These are phyloP conservation scores for Pseudomonodictys pantanalensis DNA, from an alignment of 495 filamentous ascomycete species.

Conservation along the genomic window DNA sequence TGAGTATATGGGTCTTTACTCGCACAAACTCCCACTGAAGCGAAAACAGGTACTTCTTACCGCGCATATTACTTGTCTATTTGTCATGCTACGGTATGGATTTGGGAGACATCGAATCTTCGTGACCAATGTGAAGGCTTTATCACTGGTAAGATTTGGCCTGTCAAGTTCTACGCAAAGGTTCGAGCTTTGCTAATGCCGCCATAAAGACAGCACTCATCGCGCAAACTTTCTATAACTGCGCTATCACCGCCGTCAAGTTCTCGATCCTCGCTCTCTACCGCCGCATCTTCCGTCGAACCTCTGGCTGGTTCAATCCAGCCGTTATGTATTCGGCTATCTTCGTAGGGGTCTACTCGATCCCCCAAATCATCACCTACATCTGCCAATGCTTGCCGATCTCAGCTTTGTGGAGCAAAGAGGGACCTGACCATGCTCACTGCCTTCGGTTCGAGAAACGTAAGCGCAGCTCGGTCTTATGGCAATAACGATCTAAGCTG, in stretches of 20 bases:
- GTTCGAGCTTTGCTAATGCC: too few species aligned
- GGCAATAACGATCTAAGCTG: background rate
- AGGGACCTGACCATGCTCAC: too few species aligned
- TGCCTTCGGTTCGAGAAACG: too few species aligned
- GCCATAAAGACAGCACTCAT: background rate
- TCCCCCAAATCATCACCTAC: conserved; percentile 29
- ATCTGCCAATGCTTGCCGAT: conserved; percentile 35
- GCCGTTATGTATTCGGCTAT: conserved; percentile 6
- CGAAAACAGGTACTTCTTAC: conserved; percentile 4
- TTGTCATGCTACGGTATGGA: background rate
- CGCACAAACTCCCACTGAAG: too few species aligned
- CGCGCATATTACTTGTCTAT: conserved; percentile 5
- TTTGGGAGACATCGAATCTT: conserved; percentile 11
- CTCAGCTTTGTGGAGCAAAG: conserved; percentile 21
- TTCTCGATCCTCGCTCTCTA: conserved; percentile 15
- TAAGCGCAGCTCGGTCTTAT: too few species aligned
- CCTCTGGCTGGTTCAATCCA: conserved; percentile 15
- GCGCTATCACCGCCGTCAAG: conserved; percentile 13
- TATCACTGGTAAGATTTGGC: background rate
- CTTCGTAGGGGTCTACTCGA: conserved; percentile 31
- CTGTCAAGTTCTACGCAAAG: background rate
- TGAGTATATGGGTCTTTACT: background rate
- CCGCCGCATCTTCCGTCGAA: conserved; percentile 7
- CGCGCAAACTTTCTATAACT: conserved; percentile 21
- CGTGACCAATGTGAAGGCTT: background rate